phyloP scores from a whole-genome alignment of 129 eudicot genomes.

The Mikania micrantha region DNA sequence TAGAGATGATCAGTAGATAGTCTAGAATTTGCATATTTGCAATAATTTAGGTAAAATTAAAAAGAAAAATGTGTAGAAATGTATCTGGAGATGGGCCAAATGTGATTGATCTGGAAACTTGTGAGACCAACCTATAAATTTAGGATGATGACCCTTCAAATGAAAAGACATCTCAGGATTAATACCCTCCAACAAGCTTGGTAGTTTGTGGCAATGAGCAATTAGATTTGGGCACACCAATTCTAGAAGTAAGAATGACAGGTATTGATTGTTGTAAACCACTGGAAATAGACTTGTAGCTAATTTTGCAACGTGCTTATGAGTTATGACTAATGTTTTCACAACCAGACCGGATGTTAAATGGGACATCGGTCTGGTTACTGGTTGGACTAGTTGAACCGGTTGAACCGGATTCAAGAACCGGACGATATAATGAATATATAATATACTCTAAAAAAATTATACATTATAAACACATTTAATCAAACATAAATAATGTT shows the following conservation, averaged over 20 bases:
- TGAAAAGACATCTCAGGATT: background rate
- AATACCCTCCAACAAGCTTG: background rate
- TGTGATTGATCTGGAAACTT: background rate
- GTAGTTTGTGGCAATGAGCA: background rate
- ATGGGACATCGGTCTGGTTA: too few species aligned
- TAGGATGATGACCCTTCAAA: constrained; percentile 12
- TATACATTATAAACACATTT: too few species aligned
- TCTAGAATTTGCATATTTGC: background rate
- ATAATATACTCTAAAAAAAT: too few species aligned
- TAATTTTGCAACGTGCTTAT: too few species aligned
- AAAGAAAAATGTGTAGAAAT: too few species aligned
- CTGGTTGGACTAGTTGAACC: too few species aligned
- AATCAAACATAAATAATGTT: too few species aligned
- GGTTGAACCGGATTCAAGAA: too few species aligned
- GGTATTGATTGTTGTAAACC: background rate
- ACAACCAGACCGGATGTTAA: too few species aligned
- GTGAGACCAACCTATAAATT: background rate
- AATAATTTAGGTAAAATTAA: background rate
- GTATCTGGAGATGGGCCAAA: background rate
- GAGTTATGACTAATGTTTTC: too few species aligned
- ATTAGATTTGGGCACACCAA: background rate
- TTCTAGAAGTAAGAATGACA: background rate
- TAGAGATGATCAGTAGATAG: background rate
- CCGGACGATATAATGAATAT: too few species aligned
- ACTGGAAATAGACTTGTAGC: background rate